A percentile compares a stretch with the other conserved stretches of the same genome.
phyloP scores from a whole-genome alignment of 2,329 filamentous ascomycete genomes.

The Pseudogymnoascus sp. region DNA sequence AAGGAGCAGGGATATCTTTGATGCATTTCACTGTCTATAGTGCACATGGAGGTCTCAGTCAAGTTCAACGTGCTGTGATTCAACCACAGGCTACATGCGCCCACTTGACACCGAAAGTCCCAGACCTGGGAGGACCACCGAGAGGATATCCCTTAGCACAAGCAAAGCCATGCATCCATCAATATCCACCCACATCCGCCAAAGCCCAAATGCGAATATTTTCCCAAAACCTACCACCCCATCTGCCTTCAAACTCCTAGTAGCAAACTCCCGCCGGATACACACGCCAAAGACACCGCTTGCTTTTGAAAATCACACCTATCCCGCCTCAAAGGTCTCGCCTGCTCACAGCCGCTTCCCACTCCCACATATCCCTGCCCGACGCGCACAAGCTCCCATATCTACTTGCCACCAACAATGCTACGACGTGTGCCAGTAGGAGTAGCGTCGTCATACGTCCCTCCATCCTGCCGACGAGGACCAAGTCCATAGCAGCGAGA shows the following conservation, averaged over 20 bases:
- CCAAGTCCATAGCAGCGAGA: constrained; percentile 60
- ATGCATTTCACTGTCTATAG: neutral
- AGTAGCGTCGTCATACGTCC: constrained; percentile 33
- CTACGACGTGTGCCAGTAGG: constrained; percentile 37
- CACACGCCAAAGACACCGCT: neutral
- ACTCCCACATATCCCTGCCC: constrained; percentile 9
- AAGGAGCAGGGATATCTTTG: neutral
- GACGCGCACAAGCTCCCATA: constrained; percentile 27
- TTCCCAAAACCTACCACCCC: neutral
- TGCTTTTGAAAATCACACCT: neutral
- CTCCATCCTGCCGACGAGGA: constrained; percentile 31
- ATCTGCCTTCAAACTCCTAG: neutral
- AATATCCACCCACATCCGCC: neutral
- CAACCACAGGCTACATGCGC: neutral
- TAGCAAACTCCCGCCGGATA: neutral
- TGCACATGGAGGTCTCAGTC: neutral
- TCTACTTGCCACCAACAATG: constrained; percentile 34
- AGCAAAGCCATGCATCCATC: neutral
- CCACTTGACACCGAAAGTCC: neutral
- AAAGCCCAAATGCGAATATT: neutral
- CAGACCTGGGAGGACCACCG: neutral
- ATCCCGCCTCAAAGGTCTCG: neutral
- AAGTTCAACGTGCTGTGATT: neutral
- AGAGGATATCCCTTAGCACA: neutral
- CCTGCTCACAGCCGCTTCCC: constrained; percentile 5